phyloP scores from a whole-genome alignment of 2,329 filamentous ascomycete species.

The Fusarium clavum region DNA sequence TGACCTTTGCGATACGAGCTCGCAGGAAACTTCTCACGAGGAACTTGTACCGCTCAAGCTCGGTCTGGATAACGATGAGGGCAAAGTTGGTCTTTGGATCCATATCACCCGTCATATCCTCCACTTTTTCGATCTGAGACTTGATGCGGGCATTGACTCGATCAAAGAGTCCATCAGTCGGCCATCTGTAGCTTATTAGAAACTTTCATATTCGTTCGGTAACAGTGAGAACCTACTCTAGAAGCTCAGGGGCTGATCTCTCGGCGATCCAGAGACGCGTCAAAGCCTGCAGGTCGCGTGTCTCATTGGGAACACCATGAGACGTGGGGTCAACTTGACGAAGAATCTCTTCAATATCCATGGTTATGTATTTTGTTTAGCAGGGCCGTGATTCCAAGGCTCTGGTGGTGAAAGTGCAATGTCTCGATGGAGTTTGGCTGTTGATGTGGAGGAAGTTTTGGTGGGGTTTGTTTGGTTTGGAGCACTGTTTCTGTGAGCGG shows the following conservation, averaged over 20 bases:
- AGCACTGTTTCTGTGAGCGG: constrained; percentile 31
- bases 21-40: constrained; percentile 85
- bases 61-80: constrained; percentile 95
- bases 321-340: constrained; percentile 74
- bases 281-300: constrained; percentile 84
- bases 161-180: constrained; percentile 79
- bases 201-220: neutral
- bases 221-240: constrained; percentile 67
- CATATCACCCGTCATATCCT: constrained; percentile 84
- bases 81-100: constrained; percentile 92
- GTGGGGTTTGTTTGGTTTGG: constrained; percentile 22
- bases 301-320: constrained; percentile 67
- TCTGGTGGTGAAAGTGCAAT: neutral
- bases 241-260: constrained; percentile 87
- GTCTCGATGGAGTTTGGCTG: constrained; percentile 1
- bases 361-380: constrained; percentile 50
- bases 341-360: constrained; percentile 86
- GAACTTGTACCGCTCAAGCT: constrained; percentile 94
- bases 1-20: constrained; percentile 86
- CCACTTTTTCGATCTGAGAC: constrained; percentile 76
- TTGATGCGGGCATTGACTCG: constrained; percentile 80
- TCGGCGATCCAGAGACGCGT: constrained; percentile 96
- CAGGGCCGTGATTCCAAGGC: neutral
- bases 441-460: constrained; percentile 14
- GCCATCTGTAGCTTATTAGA: constrained; percentile 62